phyloP scores from a whole-genome alignment of 225 moss, liverwort and hornwort genomes.

The Straminergon stramineum region DNA sequence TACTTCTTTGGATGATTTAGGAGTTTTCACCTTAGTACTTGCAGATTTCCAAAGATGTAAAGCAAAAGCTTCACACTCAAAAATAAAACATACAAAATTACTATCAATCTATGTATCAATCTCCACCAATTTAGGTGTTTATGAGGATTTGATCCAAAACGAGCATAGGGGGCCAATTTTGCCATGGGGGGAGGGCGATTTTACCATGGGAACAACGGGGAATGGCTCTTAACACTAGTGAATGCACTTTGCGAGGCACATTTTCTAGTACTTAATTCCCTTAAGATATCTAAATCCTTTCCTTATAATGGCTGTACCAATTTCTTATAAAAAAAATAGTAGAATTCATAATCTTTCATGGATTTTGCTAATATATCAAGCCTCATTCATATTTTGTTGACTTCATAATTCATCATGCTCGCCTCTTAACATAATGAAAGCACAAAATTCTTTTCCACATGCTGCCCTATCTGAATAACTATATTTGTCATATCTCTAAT shows the following conservation, averaged over 20 bases:
- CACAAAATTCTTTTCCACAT: background rate
- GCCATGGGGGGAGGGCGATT: no score
- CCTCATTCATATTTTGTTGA: background rate
- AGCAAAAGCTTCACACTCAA: background rate
- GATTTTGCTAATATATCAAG: background rate
- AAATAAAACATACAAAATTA: background rate
- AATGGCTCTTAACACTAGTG: no score
- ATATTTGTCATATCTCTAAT: background rate
- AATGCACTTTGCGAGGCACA: no score
- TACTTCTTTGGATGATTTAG: background rate
- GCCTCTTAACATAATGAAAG: background rate
- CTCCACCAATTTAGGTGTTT: no score
- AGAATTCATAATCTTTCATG: background rate
- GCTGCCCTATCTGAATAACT: background rate
- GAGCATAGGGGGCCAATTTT: no score
- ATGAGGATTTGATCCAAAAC: no score
- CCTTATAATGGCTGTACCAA: background rate
- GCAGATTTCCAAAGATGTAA: background rate
- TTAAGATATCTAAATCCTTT: background rate
- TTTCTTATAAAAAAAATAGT: background rate
- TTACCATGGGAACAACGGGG: no score
- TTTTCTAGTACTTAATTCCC: no score
- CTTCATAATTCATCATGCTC: background rate
- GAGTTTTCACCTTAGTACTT: background rate
- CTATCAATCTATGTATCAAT: background rate